Evolutionary conservation across 2,329 filamentous ascomycete genomes (phyloP).

Genomic region (Helotiales sp.): DNA sequence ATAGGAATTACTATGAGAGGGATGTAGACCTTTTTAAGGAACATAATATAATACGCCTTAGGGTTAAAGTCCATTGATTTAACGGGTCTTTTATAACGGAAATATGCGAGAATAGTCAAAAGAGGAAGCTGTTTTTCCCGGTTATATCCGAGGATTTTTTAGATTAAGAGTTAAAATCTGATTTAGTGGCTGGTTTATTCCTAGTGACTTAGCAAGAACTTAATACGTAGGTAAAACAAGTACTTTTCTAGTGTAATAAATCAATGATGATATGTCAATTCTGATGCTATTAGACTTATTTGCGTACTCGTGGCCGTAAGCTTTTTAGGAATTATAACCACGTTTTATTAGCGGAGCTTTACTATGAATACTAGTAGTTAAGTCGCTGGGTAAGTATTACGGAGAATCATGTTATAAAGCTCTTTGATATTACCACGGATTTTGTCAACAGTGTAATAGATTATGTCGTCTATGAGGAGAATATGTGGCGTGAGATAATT

Average conservation of each 20-base stretch:
- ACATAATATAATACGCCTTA: not conserved
- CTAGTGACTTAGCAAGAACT: not conserved
- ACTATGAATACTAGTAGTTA: conserved; percentile 42
- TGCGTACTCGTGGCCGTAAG: conserved; percentile 32
- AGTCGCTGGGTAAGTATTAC: conserved; percentile 40
- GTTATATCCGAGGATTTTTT: no score
- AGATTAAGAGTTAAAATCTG: not conserved
- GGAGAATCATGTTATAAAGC: conserved; percentile 12
- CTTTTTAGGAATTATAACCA: conserved; percentile 43
- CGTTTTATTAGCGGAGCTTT: conserved; percentile 44
- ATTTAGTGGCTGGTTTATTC: not conserved
- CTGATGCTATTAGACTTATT: not conserved
- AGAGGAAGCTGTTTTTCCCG: not conserved
- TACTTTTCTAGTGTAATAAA: not conserved
- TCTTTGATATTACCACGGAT: conserved; percentile 19
- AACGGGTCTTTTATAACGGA: not conserved
- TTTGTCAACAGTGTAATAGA: conserved; percentile 29
- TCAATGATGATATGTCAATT: not conserved
- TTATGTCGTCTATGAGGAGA: conserved; percentile 20
- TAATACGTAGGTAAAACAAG: not conserved
- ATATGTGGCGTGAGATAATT: conserved; percentile 8
- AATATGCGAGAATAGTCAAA: not conserved
- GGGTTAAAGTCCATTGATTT: not conserved
- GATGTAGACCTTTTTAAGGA: no score
- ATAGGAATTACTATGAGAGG: not conserved